Conservation (phyloP, 1,139 yeast genomes). For the Hansenula sp. region DNA sequence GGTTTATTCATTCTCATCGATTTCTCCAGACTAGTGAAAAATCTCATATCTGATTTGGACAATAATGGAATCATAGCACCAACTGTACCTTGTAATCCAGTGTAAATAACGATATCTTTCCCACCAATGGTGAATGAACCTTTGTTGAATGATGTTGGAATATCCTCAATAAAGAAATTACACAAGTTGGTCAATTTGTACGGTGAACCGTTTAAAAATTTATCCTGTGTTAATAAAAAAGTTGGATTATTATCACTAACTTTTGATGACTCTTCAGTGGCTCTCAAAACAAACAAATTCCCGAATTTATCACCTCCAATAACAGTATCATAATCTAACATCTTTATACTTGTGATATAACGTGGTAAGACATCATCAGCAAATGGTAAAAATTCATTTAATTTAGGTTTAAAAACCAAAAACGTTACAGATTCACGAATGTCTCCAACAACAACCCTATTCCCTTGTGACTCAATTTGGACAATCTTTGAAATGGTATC, state of each 20-base stretch:
- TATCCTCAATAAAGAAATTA: constrained; percentile 69
- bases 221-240: constrained; percentile 30
- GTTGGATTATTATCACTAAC: constrained; percentile 25
- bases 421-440: constrained; percentile 57
- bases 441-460: constrained; percentile 68
- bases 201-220: constrained; percentile 47
- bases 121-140: constrained; percentile 53
- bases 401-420: constrained; percentile 46
- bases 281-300: constrained; percentile 63
- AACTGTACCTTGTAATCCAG: constrained; percentile 79
- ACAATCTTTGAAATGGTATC: constrained; percentile 43
- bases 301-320: constrained; percentile 93
- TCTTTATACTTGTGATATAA: constrained; percentile 54
- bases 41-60: constrained; percentile 58
- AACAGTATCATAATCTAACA: constrained; percentile 72
- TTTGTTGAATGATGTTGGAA: constrained; percentile 56
- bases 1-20: constrained; percentile 37
- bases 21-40: constrained; percentile 53
- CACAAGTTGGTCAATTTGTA: constrained; percentile 50
- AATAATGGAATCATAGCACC: constrained; percentile 71
- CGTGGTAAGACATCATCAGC: constrained; percentile 70
- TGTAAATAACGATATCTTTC: constrained; percentile 60
- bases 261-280: constrained; percentile 36
- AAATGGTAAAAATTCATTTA: constrained; percentile 56
- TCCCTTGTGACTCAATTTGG: constrained; percentile 49